Evolutionary conservation across 1,284 basidiomycete species (phyloP).

Genomic region (Ceratorhiza oryzae-sativae): DNA sequence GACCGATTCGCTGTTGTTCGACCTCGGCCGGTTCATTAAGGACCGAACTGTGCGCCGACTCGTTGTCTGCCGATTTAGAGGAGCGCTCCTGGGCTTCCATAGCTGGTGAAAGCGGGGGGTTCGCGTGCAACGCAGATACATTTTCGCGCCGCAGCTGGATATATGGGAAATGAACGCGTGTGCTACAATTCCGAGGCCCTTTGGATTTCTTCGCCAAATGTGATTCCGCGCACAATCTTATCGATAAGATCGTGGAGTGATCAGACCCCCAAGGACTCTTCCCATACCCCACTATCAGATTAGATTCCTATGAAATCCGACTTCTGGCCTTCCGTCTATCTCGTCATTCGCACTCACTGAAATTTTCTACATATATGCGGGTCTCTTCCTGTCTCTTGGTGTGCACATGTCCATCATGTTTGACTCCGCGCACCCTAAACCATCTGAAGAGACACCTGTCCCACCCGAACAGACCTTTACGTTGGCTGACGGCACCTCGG

Average conservation of each 20-base stretch:
- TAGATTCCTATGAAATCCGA: background rate
- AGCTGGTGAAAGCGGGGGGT: constrained; percentile 3
- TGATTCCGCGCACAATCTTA: background rate
- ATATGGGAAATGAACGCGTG: constrained; percentile 30
- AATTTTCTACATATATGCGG: constrained; percentile 31
- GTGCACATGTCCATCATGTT: constrained; percentile 4
- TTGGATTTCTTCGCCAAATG: constrained; percentile 7
- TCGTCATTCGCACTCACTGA: background rate
- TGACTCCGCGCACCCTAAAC: constrained; percentile 14
- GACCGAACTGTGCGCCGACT: background rate
- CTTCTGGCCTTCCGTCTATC: background rate
- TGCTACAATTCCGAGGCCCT: constrained; percentile 11
- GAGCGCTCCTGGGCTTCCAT: constrained; percentile 24
- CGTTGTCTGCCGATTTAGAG: constrained; percentile 8
- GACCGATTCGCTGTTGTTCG: background rate
- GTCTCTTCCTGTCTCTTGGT: constrained; percentile 7
- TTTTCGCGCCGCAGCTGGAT: background rate
- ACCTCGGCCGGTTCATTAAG: background rate
- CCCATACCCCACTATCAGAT: constrained; percentile 28
- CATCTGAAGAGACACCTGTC: background rate
- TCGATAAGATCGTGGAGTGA: constrained; percentile 18
- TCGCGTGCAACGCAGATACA: background rate
- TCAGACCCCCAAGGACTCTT: background rate
- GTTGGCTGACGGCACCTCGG: constrained; percentile 22
- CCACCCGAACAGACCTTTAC: constrained; percentile 24